phyloP scores from a whole-genome alignment of 441 rosid genomes.

The Populus hybrid region DNA sequence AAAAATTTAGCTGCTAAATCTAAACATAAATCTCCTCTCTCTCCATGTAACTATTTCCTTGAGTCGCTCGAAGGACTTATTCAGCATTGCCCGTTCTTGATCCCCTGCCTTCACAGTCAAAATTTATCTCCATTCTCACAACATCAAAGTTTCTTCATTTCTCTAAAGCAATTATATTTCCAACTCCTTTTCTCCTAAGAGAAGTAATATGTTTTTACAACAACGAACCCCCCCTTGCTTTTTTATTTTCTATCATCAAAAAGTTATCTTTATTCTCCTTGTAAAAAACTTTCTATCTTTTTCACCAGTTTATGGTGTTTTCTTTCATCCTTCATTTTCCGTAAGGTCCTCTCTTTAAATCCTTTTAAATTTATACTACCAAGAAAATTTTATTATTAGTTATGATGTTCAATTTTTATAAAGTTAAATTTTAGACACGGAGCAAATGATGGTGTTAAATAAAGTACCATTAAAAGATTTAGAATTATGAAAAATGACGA shows the following conservation, averaged over 20 bases:
- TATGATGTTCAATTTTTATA: neutral
- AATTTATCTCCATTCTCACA: neutral
- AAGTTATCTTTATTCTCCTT: too few species aligned
- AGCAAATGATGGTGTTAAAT: neutral
- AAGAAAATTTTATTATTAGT: neutral
- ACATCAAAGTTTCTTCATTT: neutral
- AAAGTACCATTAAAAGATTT: too few species aligned
- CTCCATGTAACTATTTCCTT: slow-evolving; percentile 64
- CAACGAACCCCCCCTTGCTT: too few species aligned
- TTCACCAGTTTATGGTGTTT: too few species aligned
- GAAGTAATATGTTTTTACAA: neutral
- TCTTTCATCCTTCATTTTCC: too few species aligned
- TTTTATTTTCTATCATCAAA: too few species aligned
- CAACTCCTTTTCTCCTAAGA: neutral
- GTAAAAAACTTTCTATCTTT: neutral
- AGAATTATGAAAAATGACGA: too few species aligned
- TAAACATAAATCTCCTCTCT: slow-evolving; percentile 58
- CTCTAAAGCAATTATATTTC: neutral
- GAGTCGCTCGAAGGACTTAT: slow-evolving; percentile 69
- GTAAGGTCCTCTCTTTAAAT: too few species aligned
- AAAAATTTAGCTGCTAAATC: slow-evolving; percentile 66
- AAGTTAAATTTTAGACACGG: neutral
- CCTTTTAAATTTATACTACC: neutral
- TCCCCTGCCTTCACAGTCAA: neutral
- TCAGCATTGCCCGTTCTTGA: slow-evolving; percentile 70